A percentile compares a stretch with the other conserved stretches of the same genome.
Evolutionary conservation across 2,329 filamentous ascomycete genomes (phyloP).

Genomic region (Endothia cerciana): DNA sequence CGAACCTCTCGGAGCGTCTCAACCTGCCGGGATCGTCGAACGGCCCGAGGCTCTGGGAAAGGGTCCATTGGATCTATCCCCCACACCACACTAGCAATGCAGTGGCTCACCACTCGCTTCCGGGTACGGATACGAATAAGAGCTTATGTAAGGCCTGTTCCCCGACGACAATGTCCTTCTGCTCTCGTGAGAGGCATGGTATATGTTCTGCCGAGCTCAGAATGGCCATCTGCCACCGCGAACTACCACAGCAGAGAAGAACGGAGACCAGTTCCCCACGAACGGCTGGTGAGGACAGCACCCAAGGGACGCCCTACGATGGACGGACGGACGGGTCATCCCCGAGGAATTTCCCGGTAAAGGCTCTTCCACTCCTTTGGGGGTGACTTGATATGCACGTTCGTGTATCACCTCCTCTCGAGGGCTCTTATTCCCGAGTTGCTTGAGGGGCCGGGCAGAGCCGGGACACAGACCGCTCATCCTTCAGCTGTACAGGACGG

Average conservation of each 20-base stretch:
- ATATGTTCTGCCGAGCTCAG: background rate
- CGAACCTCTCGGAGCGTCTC: slow-evolving; percentile 16
- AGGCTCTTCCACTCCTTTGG: background rate
- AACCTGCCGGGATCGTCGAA: background rate
- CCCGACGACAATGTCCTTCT: background rate
- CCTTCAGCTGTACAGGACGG: background rate
- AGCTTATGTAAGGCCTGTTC: slow-evolving; percentile 15
- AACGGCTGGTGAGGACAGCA: background rate
- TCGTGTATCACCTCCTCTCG: background rate
- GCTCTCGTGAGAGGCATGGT: background rate
- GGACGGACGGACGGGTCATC: background rate
- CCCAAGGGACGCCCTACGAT: background rate
- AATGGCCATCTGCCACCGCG: no score
- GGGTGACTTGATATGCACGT: background rate
- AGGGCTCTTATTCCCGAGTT: background rate
- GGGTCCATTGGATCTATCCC: slow-evolving; percentile 3
- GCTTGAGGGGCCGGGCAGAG: background rate
- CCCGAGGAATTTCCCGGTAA: background rate
- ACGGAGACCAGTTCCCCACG: background rate
- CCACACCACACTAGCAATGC: background rate
- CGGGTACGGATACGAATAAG: slow-evolving; percentile 26
- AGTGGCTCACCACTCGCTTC: background rate
- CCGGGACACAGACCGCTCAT: background rate
- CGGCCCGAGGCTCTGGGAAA: slow-evolving; percentile 9
- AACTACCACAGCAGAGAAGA: no score